Conservation (phyloP, 2,329 filamentous ascomycete genomes). For the Monosporascus sp. region DNA sequence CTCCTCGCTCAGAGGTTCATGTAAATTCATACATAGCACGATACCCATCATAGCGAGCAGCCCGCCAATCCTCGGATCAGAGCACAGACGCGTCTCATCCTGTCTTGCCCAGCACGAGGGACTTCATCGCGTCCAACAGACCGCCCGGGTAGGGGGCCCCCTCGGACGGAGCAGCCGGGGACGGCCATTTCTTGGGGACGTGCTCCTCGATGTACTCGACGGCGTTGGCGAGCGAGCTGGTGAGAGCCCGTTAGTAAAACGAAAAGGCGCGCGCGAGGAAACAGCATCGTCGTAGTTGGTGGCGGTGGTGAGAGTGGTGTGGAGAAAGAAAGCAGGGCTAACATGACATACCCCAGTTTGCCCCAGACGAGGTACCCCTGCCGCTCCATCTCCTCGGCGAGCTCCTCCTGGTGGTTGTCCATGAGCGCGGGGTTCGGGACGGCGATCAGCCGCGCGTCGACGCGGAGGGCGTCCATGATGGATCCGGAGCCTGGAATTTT, state of each 20-base stretch:
- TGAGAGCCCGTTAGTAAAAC: not conserved
- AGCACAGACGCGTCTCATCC: too few species aligned
- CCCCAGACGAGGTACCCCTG: slow-evolving; percentile 76
- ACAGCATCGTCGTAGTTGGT: too few species aligned
- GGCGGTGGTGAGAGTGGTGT: too few species aligned
- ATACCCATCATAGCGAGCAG: too few species aligned
- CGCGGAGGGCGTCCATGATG: slow-evolving; percentile 74
- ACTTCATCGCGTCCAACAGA: slow-evolving; percentile 21
- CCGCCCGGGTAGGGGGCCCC: slow-evolving; percentile 14
- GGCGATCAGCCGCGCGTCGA: slow-evolving; percentile 73
- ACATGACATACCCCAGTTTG: slow-evolving; percentile 51
- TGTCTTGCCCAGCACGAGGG: too few species aligned
- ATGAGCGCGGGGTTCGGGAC: slow-evolving; percentile 80
- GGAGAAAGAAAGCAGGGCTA: not conserved
- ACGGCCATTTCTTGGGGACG: slow-evolving; percentile 18
- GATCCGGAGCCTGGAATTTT: slow-evolving; percentile 69
- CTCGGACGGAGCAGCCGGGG: slow-evolving; percentile 13
- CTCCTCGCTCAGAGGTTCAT: too few species aligned
- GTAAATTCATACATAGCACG: too few species aligned
- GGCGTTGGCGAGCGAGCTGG: slow-evolving; percentile 18
- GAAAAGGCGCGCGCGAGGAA: too few species aligned
- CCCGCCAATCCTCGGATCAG: too few species aligned
- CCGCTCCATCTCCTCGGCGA: slow-evolving; percentile 69
- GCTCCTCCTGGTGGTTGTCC: slow-evolving; percentile 86
- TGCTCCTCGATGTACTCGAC: slow-evolving; percentile 13